A percentile compares a stretch with the other conserved stretches of the same genome.
These are phyloP conservation scores for Vitis hybrid DNA, from an alignment of 177 flowering plant genomes.

Conservation along the genomic window DNA sequence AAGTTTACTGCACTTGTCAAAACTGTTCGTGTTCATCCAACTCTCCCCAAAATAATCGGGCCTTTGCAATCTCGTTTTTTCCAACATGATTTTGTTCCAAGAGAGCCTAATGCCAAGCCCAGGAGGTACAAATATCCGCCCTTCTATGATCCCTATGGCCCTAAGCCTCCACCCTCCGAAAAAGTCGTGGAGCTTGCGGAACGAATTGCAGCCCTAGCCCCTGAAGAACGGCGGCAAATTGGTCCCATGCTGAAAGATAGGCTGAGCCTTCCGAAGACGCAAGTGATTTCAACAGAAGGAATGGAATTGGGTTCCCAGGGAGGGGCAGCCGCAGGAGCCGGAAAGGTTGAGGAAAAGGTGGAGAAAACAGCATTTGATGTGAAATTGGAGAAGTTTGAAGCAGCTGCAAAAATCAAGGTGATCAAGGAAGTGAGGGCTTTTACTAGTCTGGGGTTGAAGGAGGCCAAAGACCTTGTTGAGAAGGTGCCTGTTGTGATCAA, in stretches of 20 bases:
- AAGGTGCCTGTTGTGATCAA: slow-evolving; percentile 66
- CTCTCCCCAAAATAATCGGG: slow-evolving; percentile 19
- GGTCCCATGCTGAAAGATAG: slow-evolving; percentile 50
- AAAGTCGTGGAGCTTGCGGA: slow-evolving; percentile 73
- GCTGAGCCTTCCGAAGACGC: slow-evolving; percentile 56
- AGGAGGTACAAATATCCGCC: slow-evolving; percentile 67
- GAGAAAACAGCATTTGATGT: slow-evolving; percentile 85
- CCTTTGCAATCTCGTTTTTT: slow-evolving; percentile 47
- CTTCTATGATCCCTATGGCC: slow-evolving; percentile 84
- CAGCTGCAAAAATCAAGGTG: slow-evolving; percentile 75
- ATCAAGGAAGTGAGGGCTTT: slow-evolving; percentile 84
- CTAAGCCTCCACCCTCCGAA: slow-evolving; percentile 74
- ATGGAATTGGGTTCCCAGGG: slow-evolving; percentile 52
- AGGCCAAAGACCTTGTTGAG: slow-evolving; percentile 88
- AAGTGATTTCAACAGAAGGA: slow-evolving; percentile 54
- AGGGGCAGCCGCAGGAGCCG: slow-evolving; percentile 37
- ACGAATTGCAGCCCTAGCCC: slow-evolving; percentile 54
- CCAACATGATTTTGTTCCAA: slow-evolving; percentile 67
- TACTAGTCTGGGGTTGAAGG: slow-evolving; percentile 76
- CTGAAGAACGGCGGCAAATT: slow-evolving; percentile 64
- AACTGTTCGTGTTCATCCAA: slow-evolving; percentile 23
- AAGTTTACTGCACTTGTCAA: slow-evolving; percentile 35
- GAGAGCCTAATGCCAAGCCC: slow-evolving; percentile 72
- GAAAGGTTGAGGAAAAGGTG: slow-evolving; percentile 59
- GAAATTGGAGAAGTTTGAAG: slow-evolving; percentile 80